Base-by-base conservation (phyloP, 441 rosid genomes). In the Hura crepitans region DNA sequence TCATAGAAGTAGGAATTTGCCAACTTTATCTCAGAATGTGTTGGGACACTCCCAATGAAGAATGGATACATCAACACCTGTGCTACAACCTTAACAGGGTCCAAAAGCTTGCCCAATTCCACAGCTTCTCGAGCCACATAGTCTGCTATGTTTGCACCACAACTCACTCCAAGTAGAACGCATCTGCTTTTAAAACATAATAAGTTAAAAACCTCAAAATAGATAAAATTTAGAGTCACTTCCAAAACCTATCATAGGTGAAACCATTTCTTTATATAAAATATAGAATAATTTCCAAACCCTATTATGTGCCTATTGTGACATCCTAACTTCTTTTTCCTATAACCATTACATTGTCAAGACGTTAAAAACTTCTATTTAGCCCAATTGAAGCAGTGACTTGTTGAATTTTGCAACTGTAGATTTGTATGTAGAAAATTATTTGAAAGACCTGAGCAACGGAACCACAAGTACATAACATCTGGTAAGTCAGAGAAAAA, bases 1-100 rank as follows among this genome's bases (percentile, higher is more conserved):
- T 92, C 98, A 17, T 84, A 92, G 74, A 92, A 92, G 81, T 92
- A 92, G 35, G 98, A 89, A 73, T 92, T 92, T 42, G 98, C 93
- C 75, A 88, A 82, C 82, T 81, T 90, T 79, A 90, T 86, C 85
- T 92, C 97, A 0, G 98, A 92, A 62, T 83, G 96, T 5, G 98
- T 92, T 1, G 98, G 96, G 27, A 83, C 72, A 50, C 82, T 87
- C 53, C 98, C 98, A 27, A 89, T 85, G 80, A 92, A 89, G 73
- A 92, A 92, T 7, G 98, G 97, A 70, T 87, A 92, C 93, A 92
- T 86, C 78, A 92, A 68, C 45, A 92, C 92, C 83, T 89, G 98
- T 33, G 98, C 98, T 1, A 92, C 98, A 72, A 92, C 93, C 79
- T 90, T 90, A 39, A 92, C 85, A 71, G 98, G 98, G 50, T 89